Conservation (phyloP, 192 early-diverging fungal genomes). For the Allomyces macrogynus region DNA sequence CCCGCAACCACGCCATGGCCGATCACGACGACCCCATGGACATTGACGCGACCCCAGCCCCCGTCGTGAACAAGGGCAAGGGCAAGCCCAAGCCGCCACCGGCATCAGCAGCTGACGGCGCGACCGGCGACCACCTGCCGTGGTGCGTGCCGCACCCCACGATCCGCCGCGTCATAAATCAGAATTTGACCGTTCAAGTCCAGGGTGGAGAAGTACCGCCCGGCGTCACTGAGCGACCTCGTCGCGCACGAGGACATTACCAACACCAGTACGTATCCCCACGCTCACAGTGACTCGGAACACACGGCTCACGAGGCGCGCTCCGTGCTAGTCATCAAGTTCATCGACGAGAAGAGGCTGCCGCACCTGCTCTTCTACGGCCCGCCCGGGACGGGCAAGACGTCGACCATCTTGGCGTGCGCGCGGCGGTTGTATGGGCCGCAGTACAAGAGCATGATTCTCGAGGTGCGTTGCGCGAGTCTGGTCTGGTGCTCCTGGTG, state of each 20-base stretch:
- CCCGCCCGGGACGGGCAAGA: slow-evolving; percentile 93
- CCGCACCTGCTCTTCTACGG: slow-evolving; percentile 97
- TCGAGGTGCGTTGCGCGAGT: slow-evolving; percentile 39
- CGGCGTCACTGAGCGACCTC: slow-evolving; percentile 64
- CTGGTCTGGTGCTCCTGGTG: neutral
- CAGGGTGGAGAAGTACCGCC: slow-evolving; percentile 97
- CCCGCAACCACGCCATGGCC: no score
- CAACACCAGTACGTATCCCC: slow-evolving; percentile 41
- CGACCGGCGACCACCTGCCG: no score
- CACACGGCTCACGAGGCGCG: neutral
- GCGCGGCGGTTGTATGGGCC: slow-evolving; percentile 72
- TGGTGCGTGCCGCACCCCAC: neutral
- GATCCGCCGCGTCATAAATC: neutral
- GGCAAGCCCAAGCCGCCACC: neutral
- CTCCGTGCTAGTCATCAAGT: slow-evolving; percentile 40
- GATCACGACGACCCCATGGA: neutral
- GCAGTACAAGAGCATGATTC: slow-evolving; percentile 67
- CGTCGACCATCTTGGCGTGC: slow-evolving; percentile 85
- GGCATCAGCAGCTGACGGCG: no score
- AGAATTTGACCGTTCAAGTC: neutral
- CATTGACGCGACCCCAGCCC: neutral
- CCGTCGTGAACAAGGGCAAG: neutral
- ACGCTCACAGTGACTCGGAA: neutral
- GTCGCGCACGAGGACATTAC: slow-evolving; percentile 88
- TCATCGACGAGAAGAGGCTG: slow-evolving; percentile 76